Conservation (phyloP, 2,329 filamentous ascomycete genomes). For the Phaeosphaeriaceae sp. region DNA sequence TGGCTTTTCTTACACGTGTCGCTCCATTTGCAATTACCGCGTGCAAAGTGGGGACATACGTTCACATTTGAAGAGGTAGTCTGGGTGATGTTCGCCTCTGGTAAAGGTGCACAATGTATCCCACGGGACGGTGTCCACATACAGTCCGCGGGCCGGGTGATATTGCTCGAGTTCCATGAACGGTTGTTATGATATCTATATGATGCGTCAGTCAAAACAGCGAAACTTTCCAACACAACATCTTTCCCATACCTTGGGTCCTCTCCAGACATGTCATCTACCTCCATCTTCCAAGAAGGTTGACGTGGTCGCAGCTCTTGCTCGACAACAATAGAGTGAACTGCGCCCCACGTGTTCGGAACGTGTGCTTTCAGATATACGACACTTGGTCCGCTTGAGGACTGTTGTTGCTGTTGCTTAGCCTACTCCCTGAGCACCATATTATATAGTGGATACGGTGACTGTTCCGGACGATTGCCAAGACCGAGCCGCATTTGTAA, state of each 20-base stretch:
- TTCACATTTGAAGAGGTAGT: neutral
- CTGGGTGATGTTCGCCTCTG: neutral
- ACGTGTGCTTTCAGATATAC: neutral
- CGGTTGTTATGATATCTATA: too few relatives aligned
- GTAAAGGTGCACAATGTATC: neutral
- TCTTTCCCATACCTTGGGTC: too few relatives aligned
- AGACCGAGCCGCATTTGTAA: too few relatives aligned
- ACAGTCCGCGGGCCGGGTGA: too few relatives aligned
- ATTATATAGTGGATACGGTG: too few relatives aligned
- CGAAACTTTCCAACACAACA: too few relatives aligned
- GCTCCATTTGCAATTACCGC: neutral
- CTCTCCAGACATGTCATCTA: neutral
- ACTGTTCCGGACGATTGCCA: too few relatives aligned
- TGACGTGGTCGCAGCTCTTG: neutral
- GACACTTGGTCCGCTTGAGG: neutral
- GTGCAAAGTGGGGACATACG: neutral
- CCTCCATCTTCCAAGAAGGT: neutral
- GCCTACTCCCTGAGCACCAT: too few relatives aligned
- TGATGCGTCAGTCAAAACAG: too few relatives aligned
- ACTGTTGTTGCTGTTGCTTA: too few relatives aligned
- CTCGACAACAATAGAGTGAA: neutral
- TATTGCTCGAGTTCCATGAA: too few relatives aligned
- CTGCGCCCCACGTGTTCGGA: neutral
- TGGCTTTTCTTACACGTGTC: slow-evolving; percentile 2
- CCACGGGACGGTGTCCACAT: neutral